Conservation (phyloP, 306 rosid species). For the Vigna mungo region DNA sequence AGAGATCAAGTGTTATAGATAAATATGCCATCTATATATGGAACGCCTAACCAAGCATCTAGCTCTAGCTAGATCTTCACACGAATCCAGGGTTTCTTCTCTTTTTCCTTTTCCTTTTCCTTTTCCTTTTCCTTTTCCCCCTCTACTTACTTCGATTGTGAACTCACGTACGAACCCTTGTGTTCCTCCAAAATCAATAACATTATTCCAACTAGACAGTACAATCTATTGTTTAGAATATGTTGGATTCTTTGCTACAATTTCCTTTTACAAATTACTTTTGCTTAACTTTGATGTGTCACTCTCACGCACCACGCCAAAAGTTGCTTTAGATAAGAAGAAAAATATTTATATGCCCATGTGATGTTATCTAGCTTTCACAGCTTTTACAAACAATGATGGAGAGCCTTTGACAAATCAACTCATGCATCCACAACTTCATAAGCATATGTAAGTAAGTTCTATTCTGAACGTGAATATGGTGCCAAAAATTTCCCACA, state of each 20-base stretch:
- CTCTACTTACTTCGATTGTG: neutral
- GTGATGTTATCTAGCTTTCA: neutral
- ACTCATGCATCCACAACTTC: neutral
- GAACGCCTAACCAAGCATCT: slow-evolving; percentile 27
- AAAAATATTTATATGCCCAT: slow-evolving; percentile 1
- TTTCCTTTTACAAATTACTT: neutral
- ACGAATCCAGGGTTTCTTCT: slow-evolving; percentile 10
- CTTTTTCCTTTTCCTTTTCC: neutral
- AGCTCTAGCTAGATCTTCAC: slow-evolving; percentile 10
- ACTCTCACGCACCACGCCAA: neutral
- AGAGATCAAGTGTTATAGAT: neutral
- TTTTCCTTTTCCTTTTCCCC: neutral
- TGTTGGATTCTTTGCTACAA: neutral
- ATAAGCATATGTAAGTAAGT: neutral
- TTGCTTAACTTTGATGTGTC: neutral
- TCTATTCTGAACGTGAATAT: neutral
- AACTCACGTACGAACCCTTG: slow-evolving; percentile 4
- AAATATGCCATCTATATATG: slow-evolving; percentile 9
- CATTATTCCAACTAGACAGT: neutral
- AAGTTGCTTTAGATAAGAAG: neutral
- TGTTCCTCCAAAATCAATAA: slow-evolving; percentile 25
- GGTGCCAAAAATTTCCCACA: neutral
- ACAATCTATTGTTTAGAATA: slow-evolving; percentile 8
- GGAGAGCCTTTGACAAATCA: neutral
- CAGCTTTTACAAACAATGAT: neutral